Base-by-base conservation (phyloP, 208 protist genomes). In the Leishmania amazonensis region DNA sequence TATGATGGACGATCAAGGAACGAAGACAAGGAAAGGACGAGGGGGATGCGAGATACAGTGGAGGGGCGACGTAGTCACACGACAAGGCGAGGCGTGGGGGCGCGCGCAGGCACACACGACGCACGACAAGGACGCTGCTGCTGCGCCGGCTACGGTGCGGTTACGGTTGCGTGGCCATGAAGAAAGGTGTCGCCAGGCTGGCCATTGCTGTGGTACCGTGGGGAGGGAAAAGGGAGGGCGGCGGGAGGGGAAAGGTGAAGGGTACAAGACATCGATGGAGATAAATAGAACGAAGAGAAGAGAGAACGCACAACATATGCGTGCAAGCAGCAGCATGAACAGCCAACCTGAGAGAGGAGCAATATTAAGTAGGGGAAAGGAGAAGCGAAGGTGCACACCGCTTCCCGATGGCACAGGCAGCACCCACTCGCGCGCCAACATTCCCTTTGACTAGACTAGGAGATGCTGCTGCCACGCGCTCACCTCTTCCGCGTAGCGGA, bases 401-500 rank as follows among this genome's bases (percentile, higher is more conserved):
- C 45, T 11, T 49, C 45, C 45, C 45, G 28, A 31, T 7, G 58
- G 28, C 2, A 24, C 2, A 7, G 35, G 19, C 21, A 5, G 67
- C 6, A n/a, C 24, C 42, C 19, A 31, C 31, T 78, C 49, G 51
- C 24, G 67, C 67, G 79, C 28, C 47, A 9, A 1, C 54, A 42
- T 24, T 79, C 31, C 62, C 13, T 40, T 3, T 68, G 11, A n/a
- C 67, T 47, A 92, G 40, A 88, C n/a, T 17, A 84, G 84, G 64
- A 92, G 82, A 31, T 93, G 88, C 35, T 91, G 93, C 67, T 97
- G 94, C 94, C 94, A 97, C 45, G 88, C 90, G 35, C 86, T 95
- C 31, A 94, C 85, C 65, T 87, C 86, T 75, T 93, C 86, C 1
- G 89, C 92, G 81, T 95, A 97, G 64, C 84, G 88, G 64, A 95